Conservation (phyloP, 1,139 yeast species). For the Wickerhamomyces sp. region DNA sequence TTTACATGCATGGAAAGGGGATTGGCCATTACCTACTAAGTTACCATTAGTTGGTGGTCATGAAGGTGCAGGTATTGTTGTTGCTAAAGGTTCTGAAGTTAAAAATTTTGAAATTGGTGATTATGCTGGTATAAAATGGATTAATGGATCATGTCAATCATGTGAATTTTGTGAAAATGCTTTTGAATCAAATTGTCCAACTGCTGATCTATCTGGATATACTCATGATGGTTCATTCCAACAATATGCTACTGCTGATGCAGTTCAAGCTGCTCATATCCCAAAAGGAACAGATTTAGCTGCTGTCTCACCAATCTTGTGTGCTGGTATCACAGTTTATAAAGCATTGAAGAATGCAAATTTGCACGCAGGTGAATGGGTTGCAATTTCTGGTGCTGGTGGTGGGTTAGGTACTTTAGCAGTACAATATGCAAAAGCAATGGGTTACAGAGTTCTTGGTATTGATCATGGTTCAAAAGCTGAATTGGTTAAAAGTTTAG, state of each 20-base stretch:
- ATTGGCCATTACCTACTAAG: slow-evolving; percentile 63
- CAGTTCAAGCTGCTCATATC: slow-evolving; percentile 77
- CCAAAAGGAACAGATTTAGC: slow-evolving; percentile 71
- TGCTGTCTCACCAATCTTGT: slow-evolving; percentile 67
- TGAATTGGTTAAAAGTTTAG: slow-evolving; percentile 47
- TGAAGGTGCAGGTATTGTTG: slow-evolving; percentile 85
- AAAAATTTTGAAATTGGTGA: slow-evolving; percentile 72
- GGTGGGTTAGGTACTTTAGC: slow-evolving; percentile 85
- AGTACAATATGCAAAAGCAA: slow-evolving; percentile 75
- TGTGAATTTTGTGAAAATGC: slow-evolving; percentile 71
- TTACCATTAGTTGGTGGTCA: slow-evolving; percentile 77
- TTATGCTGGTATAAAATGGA: slow-evolving; percentile 70
- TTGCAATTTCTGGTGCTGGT: slow-evolving; percentile 76
- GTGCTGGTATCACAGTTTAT: slow-evolving; percentile 85
- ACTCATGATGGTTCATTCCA: slow-evolving; percentile 83
- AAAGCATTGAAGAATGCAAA: slow-evolving; percentile 73
- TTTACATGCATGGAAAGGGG: slow-evolving; percentile 71
- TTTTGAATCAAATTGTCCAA: slow-evolving; percentile 64
- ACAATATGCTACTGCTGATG: slow-evolving; percentile 82
- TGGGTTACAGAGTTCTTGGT: slow-evolving; percentile 74
- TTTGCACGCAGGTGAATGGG: slow-evolving; percentile 70
- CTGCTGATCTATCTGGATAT: slow-evolving; percentile 70
- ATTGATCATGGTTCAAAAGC: slow-evolving; percentile 75
- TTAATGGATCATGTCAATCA: slow-evolving; percentile 67
- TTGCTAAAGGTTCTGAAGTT: slow-evolving; percentile 64